Evolutionary conservation across 1,284 basidiomycete species (phyloP), one percentile per base, ranked within the genome.

Genomic region (Apiotrichum domesticum): DNA sequence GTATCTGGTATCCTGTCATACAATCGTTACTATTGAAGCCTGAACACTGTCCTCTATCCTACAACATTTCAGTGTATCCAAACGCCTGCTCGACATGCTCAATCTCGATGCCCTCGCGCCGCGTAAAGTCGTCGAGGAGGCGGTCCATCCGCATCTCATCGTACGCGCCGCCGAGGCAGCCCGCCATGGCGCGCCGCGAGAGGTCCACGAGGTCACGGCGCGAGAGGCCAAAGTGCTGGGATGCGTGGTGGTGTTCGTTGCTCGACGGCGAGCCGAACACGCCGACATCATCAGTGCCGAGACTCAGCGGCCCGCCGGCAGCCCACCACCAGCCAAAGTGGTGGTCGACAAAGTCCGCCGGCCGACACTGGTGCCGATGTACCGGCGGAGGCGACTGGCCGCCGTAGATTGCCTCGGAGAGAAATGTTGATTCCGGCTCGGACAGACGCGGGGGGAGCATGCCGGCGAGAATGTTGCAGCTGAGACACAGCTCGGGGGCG

Each of bases 401-500:
- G 35, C 8, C 29, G 35, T 21, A 6, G 5, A 33, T 1, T n/a
- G 6, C 8, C 41, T n/a, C 21, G 21, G 37, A 4, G 41, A 42
- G n/a, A 2, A 7, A 7, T 14, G 14, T 39, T 14, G 37, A 39
- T 39, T 39, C 37, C 11, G n/a, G 9, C n/a, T 40, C 54, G 4
- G 14, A 41, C 3, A 40, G 41, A 21, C 33, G 55, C 7, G 57
- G 46, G 33, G 66, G 67, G 21, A 70, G 57, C 67, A 70, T 69
- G 40, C 64, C 63, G 0, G 67, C 67, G 21, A 90, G 65, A 10
- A 92, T 69, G 72, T 92, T 92, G 5, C 89, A 91, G 14, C 81
- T 85, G 44, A 92, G 79, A 69, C 89, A 91, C 51, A 92, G 84
- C 72, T 91, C 89, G 35, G 90, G 81, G 62, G 83, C 84, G 46